Conservation (phyloP, 768 basidiomycete genomes). For the Suillus decipiens region DNA sequence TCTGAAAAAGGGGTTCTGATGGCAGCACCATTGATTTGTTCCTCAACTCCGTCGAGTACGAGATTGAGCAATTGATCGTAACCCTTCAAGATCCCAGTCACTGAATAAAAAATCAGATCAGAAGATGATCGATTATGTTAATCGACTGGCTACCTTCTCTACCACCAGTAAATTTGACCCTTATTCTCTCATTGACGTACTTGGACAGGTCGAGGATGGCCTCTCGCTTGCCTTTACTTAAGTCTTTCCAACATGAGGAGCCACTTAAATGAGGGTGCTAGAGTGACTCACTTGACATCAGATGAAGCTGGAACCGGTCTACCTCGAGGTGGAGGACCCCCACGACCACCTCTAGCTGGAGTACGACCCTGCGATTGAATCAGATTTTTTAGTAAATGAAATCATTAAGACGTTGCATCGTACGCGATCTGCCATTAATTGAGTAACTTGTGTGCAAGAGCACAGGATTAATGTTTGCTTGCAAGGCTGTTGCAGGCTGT, state of each 20-base stretch:
- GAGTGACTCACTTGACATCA: constrained; percentile 30
- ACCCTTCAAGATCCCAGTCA: constrained; percentile 91
- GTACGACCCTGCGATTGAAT: constrained; percentile 57
- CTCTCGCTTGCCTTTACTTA: constrained; percentile 65
- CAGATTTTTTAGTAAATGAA: constrained; percentile 17
- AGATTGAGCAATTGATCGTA: constrained; percentile 96
- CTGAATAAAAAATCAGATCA: constrained; percentile 41
- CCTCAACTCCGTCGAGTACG: constrained; percentile 94
- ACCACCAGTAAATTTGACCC: constrained; percentile 98
- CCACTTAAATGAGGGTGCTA: constrained; percentile 1
- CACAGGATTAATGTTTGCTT: not conserved
- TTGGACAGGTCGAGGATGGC: constrained; percentile 95
- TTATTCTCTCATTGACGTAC: constrained; percentile 88
- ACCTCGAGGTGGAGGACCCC: constrained; percentile 37
- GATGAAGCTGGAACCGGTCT: constrained; percentile 17
- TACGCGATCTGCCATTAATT: constrained; percentile 34
- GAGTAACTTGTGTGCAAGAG: not conserved
- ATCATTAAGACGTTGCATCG: not conserved
- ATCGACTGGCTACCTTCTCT: constrained; percentile 68
- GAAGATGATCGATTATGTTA: not conserved
- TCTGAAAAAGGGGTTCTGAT: not conserved
- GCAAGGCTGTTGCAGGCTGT: constrained; percentile 7
- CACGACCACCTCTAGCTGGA: constrained; percentile 46
- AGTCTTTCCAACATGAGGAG: constrained; percentile 31
- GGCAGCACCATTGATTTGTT: constrained; percentile 67